Evolutionary conservation across 2,329 filamentous ascomycete species (phyloP), one percentile per base, ranked within the genome.

Genomic region (Pseudofabraea citricarpa): DNA sequence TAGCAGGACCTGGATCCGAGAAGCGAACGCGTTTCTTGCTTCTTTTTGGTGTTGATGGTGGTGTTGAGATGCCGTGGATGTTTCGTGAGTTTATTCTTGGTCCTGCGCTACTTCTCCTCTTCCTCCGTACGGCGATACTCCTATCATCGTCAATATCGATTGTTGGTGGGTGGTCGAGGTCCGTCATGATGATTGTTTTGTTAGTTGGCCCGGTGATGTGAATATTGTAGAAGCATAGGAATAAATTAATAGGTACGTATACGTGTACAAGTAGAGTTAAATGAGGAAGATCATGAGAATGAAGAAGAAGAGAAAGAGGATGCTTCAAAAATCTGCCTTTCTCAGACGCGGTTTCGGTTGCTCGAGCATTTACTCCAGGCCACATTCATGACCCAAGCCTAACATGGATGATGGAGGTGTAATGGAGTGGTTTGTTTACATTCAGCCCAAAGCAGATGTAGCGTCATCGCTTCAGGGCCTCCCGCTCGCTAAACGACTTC

Each of bases 101-200:
- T 15, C 54, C 53, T 8, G 44, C 37, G 21, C 59, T 68, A 48
- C 64, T 68, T 24, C 78, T 73, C 52, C 75, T 70, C 21, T 70
- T 66, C 31, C 75, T 75, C 48, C 77, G 69, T 10, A 80, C 58
- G n/a, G 77, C 74, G 45, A 81, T 71, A 3, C 77, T 75, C 20
- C 74, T 62, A 49, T 77, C 65, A 21, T 58, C 46, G 33, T 63
- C 56, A 43, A 68, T 57, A 5, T 59, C 54, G 64, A 71, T 51
- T n/a, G 38, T 43, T 6, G 40, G 18, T 18, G 46, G 27, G 39
- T 47, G 36, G 20, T 54, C 38, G 38, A 47, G 42, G 40, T 53
- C 51, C 37, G 51, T 49, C 56, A 58, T 58, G 7, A n/a, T n/a
- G n/a, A n/a, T n/a, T n/a, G n/a, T n/a, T 15, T 15, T 6, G 9